These are phyloP conservation scores for Exophiala spinifera DNA, from an alignment of 2,329 filamentous ascomycete species.

Conservation along the genomic window DNA sequence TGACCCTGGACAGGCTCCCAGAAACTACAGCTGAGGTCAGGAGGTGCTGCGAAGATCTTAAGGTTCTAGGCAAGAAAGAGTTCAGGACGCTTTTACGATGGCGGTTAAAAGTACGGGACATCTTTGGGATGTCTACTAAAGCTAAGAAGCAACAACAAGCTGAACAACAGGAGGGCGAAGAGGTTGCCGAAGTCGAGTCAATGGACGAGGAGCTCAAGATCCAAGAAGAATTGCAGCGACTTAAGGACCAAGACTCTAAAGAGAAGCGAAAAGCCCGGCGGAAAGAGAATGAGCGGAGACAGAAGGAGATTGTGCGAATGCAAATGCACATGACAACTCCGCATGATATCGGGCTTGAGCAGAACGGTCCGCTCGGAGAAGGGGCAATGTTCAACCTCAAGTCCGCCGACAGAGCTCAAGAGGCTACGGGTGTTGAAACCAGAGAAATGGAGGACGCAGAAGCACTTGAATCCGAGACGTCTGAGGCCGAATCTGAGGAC, in stretches of 20 bases:
- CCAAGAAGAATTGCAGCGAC: constrained; percentile 77
- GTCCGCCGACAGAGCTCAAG: constrained; percentile 71
- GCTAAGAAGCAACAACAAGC: constrained; percentile 40
- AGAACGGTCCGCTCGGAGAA: constrained; percentile 71
- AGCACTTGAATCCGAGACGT: constrained; percentile 51
- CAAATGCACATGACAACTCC: constrained; percentile 96
- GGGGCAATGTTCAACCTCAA: constrained; percentile 86
- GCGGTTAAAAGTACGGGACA: constrained; percentile 83
- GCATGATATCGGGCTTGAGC: constrained; percentile 92
- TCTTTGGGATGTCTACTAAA: constrained; percentile 68
- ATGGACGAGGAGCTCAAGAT: constrained; percentile 96
- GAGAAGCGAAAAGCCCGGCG: constrained; percentile 80
- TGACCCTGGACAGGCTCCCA: constrained; percentile 78
- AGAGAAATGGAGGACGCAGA: constrained; percentile 73
- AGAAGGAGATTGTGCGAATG: constrained; percentile 91
- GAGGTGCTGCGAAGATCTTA: constrained; percentile 75
- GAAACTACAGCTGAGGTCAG: constrained; percentile 83
- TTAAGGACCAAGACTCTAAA: constrained; percentile 74
- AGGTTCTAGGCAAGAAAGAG: constrained; percentile 87
- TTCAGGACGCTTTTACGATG: constrained; percentile 88
- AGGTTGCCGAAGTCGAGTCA: constrained; percentile 75
- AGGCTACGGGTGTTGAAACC: constrained; percentile 65
- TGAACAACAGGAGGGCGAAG: constrained; percentile 55
- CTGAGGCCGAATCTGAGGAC: constrained; percentile 62
- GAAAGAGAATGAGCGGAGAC: constrained; percentile 88